Base-by-base conservation (phyloP, 2,329 filamentous ascomycete species). In the Fusarium denticulatum region DNA sequence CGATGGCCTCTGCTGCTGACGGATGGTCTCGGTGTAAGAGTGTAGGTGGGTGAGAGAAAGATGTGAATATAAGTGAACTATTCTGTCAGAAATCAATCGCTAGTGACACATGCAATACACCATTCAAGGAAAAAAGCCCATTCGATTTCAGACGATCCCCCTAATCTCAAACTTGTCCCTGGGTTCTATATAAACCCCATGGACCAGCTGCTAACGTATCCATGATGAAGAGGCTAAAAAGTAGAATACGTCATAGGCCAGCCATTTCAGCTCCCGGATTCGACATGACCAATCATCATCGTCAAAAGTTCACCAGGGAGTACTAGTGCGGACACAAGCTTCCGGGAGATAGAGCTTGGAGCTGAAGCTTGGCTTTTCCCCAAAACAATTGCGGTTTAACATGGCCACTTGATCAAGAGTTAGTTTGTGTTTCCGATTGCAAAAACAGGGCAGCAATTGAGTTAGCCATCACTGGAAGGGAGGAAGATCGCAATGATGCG, bases 211-310 rank as follows among this genome's bases (percentile, higher is more conserved):
- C 49, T 26, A 57, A 60, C 43, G 16, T 24, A 57, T 49, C 52
- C 67, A 65, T 64, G 63, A 65, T 72, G 52, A 72, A 67, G 52
- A 39, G 36, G 43, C 58, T 63, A 50, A 62, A 73, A 77, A 74
- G 67, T 78, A 76, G 67, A 74, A 40, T 73, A 78, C 76, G 76
- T 78, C 76, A 78, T 78, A 64, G 53, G 45, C 59, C 45, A 67
- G 36, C 65, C 69, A 69, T 63, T 55, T 67, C 62, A 60, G 55
- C 67, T 46, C 40, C 30, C 24, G 14, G 13, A n/a, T 32, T 20
- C 4, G 13, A 46, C 40, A 45, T 61, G 53, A 45, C 76, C 76
- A 75, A 78, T 78, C 63, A 66, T 42, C 40, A 32, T 56, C 46
- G 34, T 49, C 30, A 40, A 50, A 28, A 49, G 32, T 49, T 18